Base-by-base conservation (phyloP, 441 rosid species). In the Gossypium davidsonii region DNA sequence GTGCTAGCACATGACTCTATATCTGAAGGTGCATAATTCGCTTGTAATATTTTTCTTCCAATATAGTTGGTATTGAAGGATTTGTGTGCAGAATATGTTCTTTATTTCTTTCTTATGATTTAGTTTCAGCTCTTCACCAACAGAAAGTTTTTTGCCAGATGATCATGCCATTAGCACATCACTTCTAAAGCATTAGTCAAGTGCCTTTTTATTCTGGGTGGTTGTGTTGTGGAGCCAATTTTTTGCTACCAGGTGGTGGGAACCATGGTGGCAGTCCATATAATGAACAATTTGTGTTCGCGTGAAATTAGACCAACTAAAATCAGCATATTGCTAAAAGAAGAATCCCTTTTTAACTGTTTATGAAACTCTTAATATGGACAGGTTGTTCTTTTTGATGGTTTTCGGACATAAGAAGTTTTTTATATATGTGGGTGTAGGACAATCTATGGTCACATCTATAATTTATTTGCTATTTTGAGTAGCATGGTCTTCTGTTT, bases 1-100 rank as follows among this genome's bases (percentile, higher is more conserved):
- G 46, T 70, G 37, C 39, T 69, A 28, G 10, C 44, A 60, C 66
- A 42, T 57, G 70, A 74, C 72, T 46, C 57, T 7, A 23, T 26
- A 10, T 58, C 59, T 67, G 15, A n/a, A 49, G 58, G 25, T 67
- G 57, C 68, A 26, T 37, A 14, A 39, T 49, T 42, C 0, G 18
- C 20, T 37, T 57, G 70, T 10, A 63, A 25, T 48, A 1, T 42
- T 60, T 60, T 53, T 64, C 23, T 34, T 39, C 65, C 23, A 51
- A 52, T 65, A 59, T 60, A 10, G 42, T 65, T 69, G 20, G 23
- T 3, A 7, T 55, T 66, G 25, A 59, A 28, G 42, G 67, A 44
- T 59, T 46, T 59, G 44, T 59, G 14, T 51, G 70, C 8, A 17
- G 60, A 68, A 10, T 52, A 69, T 11, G 39, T 61, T 60, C 57